Conservation (phyloP, 768 basidiomycete species). For the Mycena galericulata region DNA sequence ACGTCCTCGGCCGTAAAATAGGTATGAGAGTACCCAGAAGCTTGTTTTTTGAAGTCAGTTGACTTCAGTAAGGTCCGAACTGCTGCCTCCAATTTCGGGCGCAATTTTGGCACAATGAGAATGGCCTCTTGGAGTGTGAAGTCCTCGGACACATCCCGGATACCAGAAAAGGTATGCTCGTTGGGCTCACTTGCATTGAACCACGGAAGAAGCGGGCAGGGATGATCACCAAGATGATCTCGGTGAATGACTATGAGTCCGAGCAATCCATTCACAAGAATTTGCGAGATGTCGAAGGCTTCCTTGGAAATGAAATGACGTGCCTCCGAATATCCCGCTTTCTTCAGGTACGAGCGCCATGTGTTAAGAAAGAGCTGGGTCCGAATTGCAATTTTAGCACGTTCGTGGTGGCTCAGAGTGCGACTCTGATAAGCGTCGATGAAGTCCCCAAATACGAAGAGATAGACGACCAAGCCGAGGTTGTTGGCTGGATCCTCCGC, state of each 20-base stretch:
- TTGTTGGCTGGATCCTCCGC: conserved; percentile 1
- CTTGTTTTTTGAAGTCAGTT: conserved; percentile 13
- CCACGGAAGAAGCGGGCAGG: conserved; percentile 16
- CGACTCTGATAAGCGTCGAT: conserved; percentile 24
- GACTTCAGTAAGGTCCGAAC: not conserved
- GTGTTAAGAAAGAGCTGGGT: conserved; percentile 24
- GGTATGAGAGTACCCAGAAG: conserved; percentile 16
- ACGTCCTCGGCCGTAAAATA: conserved; percentile 3
- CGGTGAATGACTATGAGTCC: conserved; percentile 41
- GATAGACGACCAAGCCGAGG: conserved; percentile 14
- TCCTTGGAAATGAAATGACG: conserved; percentile 42
- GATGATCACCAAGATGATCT: conserved; percentile 16
- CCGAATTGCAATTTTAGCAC: conserved; percentile 21
- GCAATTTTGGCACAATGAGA: conserved; percentile 1
- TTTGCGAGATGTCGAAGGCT: conserved; percentile 37
- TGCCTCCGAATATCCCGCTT: conserved; percentile 15
- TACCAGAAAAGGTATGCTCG: conserved; percentile 10
- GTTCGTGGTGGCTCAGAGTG: conserved; percentile 2
- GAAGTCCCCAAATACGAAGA: conserved; percentile 20
- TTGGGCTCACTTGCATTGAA: conserved; percentile 10
- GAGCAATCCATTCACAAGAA: conserved; percentile 38
- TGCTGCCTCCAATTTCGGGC: not conserved
- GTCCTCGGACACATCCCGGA: not conserved
- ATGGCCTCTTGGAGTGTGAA: conserved; percentile 14
- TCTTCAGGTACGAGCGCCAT: conserved; percentile 23